Conservation (phyloP, 345 rosid species). For the Brassica carinata region DNA sequence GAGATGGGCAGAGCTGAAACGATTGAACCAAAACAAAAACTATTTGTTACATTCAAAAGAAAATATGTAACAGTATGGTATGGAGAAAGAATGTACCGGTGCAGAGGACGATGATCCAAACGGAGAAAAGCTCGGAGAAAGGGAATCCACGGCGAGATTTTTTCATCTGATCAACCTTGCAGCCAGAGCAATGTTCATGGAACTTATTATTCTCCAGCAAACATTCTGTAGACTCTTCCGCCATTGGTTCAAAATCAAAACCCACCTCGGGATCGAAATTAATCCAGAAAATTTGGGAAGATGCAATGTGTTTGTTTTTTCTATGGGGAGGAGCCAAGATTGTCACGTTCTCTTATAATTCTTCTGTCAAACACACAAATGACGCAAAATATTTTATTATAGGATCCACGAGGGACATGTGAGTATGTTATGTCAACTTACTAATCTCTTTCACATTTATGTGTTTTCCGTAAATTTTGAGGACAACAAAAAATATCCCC, state of each 20-base stretch:
- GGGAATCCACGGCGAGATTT: slow-evolving; percentile 60
- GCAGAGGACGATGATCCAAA: slow-evolving; percentile 78
- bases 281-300: neutral
- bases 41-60: no score
- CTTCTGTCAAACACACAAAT: neutral
- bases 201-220: slow-evolving; percentile 60
- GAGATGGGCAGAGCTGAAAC: slow-evolving; percentile 88
- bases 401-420: neutral
- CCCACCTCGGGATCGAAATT: slow-evolving; percentile 2
- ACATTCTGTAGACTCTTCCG: slow-evolving; percentile 44
- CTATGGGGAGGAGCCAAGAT: neutral
- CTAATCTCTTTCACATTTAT: no score
- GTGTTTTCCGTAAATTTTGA: no score
- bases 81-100: slow-evolving; percentile 46
- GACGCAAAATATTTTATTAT: neutral
- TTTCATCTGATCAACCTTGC: slow-evolving; percentile 67
- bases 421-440: no score
- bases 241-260: slow-evolving; percentile 30
- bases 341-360: slow-evolving; percentile 3
- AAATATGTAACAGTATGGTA: neutral
- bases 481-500: no score
- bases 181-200: slow-evolving; percentile 79
- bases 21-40: neutral
- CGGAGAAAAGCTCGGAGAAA: slow-evolving; percentile 51
- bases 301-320: neutral